Evolutionary conservation across 805 yeast genomes (phyloP).

Genomic region (Hanseniaspora nectarophila): DNA sequence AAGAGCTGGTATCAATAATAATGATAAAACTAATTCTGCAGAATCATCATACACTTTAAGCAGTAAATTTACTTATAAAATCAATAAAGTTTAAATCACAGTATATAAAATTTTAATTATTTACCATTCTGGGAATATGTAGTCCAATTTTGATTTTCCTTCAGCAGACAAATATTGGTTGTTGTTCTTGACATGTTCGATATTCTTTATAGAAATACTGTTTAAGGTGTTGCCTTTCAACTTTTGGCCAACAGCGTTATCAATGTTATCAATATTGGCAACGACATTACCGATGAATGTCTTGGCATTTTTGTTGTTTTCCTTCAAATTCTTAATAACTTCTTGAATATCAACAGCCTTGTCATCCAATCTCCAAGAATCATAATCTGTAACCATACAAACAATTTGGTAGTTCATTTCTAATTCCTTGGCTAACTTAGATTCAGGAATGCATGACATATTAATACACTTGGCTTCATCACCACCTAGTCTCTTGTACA

Average conservation of each 20-base stretch:
- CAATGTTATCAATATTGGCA: slow-evolving; percentile 46
- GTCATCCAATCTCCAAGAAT: slow-evolving; percentile 91
- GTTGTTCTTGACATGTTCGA: neutral
- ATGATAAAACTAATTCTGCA: neutral
- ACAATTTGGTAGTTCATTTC: slow-evolving; percentile 95
- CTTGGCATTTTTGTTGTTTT: slow-evolving; percentile 80
- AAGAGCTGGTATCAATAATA: neutral
- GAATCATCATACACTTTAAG: slow-evolving; percentile 27
- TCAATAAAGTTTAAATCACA: slow-evolving; percentile 22
- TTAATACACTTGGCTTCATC: slow-evolving; percentile 94
- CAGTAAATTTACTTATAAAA: slow-evolving; percentile 25
- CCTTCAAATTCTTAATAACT: slow-evolving; percentile 78
- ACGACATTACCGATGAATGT: slow-evolving; percentile 59
- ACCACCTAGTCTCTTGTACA: slow-evolving; percentile 47
- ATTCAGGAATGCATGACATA: slow-evolving; percentile 96
- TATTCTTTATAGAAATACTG: slow-evolving; percentile 57
- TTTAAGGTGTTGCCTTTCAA: slow-evolving; percentile 66
- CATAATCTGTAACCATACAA: slow-evolving; percentile 98
- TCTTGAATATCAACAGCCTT: slow-evolving; percentile 98
- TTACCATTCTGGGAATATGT: slow-evolving; percentile 81
- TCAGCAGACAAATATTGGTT: slow-evolving; percentile 61
- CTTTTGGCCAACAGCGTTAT: slow-evolving; percentile 45
- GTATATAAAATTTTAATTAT: slow-evolving; percentile 11
- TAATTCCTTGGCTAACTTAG: slow-evolving; percentile 93
- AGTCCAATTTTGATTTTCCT: slow-evolving; percentile 69